Conservation (phyloP, 257 asterid genomes). For the Cordia subcordata region DNA sequence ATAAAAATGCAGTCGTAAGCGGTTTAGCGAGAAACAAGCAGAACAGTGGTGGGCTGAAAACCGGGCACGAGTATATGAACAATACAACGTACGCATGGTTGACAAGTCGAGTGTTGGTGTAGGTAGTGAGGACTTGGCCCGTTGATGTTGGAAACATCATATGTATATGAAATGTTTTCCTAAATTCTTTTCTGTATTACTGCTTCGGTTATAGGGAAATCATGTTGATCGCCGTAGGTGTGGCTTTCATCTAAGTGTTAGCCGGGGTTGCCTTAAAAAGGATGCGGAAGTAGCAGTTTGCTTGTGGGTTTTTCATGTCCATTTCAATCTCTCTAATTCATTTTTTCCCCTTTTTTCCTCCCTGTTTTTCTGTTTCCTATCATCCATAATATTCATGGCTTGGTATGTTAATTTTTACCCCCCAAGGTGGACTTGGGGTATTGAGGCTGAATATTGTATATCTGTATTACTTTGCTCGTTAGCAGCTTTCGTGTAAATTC, state of each 20-base stretch:
- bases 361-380: neutral
- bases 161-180: constrained; percentile 20
- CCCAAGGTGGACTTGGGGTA: constrained; percentile 19
- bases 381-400: constrained; percentile 24
- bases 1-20: constrained; percentile 73
- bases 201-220: constrained; percentile 25
- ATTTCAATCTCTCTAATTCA: neutral
- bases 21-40: constrained; percentile 55
- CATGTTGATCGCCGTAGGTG: constrained; percentile 26
- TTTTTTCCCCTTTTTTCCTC: neutral
- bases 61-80: constrained; percentile 53
- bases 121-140: constrained; percentile 51
- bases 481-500: constrained; percentile 63
- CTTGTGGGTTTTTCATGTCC: constrained; percentile 20
- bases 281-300: constrained; percentile 29
- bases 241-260: constrained; percentile 25
- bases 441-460: constrained; percentile 56
- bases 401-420: constrained; percentile 23
- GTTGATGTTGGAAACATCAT: constrained; percentile 24
- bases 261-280: constrained; percentile 23
- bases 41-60: constrained; percentile 68
- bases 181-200: constrained; percentile 18
- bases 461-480: constrained; percentile 33
- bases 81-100: constrained; percentile 47
- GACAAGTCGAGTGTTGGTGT: constrained; percentile 53